Base-by-base conservation (phyloP, 345 rosid species). In the Litchi chinensis region DNA sequence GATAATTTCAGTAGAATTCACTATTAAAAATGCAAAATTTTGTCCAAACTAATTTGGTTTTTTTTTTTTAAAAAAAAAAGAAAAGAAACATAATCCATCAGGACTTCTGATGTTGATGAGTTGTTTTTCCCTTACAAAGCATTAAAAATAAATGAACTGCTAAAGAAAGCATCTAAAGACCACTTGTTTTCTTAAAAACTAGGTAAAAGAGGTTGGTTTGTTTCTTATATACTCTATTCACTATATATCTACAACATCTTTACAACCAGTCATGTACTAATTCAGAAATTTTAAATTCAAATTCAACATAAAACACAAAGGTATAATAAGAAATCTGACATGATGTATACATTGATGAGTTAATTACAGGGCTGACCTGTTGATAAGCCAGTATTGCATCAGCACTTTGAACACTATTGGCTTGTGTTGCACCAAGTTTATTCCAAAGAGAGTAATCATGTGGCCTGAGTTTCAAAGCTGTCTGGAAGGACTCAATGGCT, bases 371-470 rank as follows among this genome's bases (percentile, higher is more conserved):
- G 60, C 68, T 56, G 84, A 94, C 98, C 92, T 82, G 93, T 79
- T 97, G 99, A 85, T 97, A 97, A 75, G 99, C 99, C 79, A 87
- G 83, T 84, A 97, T 97, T 66, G 99, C 99, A 90, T 97, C 98
- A 62, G 97, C 91, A 89, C 99, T 93, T 84, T 94, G 98, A 80
- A 94, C 93, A 82, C 99, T 97, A 84, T 97, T 97, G 75, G 98
- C 99, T 85, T 94, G 98, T 64, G 99, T 97, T 37, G 99, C 99
- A 46, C 99, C 98, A 54, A 94, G 94, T 85, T 97, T 94, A 88
- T 97, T 97, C 99, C 99, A 97, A 19, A 97, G 97, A 32, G 99
- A 97, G 85, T 97, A 97, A 85, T 97, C 99, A 66, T 88, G 88
- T 85, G 99, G 99, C 87, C 91, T 93, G 76, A 96, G 93, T 82